These are phyloP conservation scores for Penicillium sp. DNA, from an alignment of 2,329 filamentous ascomycete genomes.

Conservation along the genomic window DNA sequence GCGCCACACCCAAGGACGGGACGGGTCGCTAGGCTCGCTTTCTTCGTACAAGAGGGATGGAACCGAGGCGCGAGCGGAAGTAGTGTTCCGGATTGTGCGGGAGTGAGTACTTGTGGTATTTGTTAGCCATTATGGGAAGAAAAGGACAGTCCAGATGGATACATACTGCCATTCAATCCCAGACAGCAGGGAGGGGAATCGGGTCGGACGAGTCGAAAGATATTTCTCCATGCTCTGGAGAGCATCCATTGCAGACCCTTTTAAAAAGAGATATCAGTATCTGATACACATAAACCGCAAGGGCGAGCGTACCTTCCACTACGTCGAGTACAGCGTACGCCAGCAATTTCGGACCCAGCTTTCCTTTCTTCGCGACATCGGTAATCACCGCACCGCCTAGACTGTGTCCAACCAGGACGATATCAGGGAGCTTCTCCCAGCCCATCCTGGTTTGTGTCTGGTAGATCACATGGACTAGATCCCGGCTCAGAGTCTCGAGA, in stretches of 20 bases:
- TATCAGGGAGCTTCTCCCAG: slow-evolving; percentile 70
- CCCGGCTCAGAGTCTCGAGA: slow-evolving; percentile 67
- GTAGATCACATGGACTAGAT: slow-evolving; percentile 68
- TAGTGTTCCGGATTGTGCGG: slow-evolving; percentile 76
- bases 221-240: slow-evolving; percentile 93
- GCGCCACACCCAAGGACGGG: slow-evolving; percentile 72
- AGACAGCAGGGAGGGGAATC: slow-evolving; percentile 72
- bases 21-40: slow-evolving; percentile 29
- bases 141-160: not conserved
- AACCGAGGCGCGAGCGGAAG: slow-evolving; percentile 83
- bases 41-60: slow-evolving; percentile 67
- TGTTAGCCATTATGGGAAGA: slow-evolving; percentile 1
- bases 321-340: slow-evolving; percentile 92
- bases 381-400: slow-evolving; percentile 90
- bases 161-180: slow-evolving; percentile 86
- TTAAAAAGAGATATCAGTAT: not conserved
- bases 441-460: slow-evolving; percentile 65
- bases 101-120: slow-evolving; percentile 60
- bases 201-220: slow-evolving; percentile 72
- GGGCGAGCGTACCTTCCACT: slow-evolving; percentile 62
- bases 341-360: slow-evolving; percentile 66
- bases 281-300: not conserved
- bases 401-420: slow-evolving; percentile 86
- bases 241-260: slow-evolving; percentile 86
- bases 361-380: slow-evolving; percentile 67